phyloP scores from a whole-genome alignment of 805 yeast genomes.

The Suhomyces tanzawaensis region DNA sequence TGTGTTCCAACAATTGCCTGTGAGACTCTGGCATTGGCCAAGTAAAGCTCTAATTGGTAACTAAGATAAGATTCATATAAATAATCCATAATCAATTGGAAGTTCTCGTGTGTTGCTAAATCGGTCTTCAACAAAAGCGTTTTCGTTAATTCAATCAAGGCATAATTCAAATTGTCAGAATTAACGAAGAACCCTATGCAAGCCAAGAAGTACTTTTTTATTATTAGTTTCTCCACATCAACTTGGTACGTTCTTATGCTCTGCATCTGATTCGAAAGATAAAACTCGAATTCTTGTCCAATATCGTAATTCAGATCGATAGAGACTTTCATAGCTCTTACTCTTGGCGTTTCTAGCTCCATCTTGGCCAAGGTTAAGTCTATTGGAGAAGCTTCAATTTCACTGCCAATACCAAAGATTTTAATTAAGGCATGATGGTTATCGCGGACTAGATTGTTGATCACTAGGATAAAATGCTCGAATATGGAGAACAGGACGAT shows the following conservation, averaged over 20 bases:
- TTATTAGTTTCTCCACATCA: background rate
- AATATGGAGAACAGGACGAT: too few relatives aligned
- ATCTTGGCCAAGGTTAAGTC: too few relatives aligned
- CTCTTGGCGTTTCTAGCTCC: conserved; percentile 12
- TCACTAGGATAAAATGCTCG: background rate
- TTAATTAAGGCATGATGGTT: background rate
- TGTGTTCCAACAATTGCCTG: too few relatives aligned
- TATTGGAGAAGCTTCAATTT: too few relatives aligned
- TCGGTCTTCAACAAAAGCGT: conserved; percentile 8
- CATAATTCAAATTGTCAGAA: conserved; percentile 7
- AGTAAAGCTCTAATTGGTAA: too few relatives aligned
- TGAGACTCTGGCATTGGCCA: too few relatives aligned
- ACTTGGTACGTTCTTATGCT: background rate
- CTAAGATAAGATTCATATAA: conserved; percentile 13
- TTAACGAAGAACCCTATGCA: conserved; percentile 17
- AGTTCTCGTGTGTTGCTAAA: conserved; percentile 5
- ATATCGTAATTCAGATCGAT: conserved; percentile 1
- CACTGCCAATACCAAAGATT: background rate
- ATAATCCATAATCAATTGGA: conserved; percentile 12
- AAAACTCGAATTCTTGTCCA: background rate
- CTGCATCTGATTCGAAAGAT: background rate
- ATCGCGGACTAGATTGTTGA: background rate
- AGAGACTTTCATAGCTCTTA: conserved; percentile 15
- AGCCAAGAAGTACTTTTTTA: conserved; percentile 1
- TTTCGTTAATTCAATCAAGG: conserved; percentile 10